phyloP scores from a whole-genome alignment of 768 basidiomycete genomes.

The Pleurotus cornucopiae region DNA sequence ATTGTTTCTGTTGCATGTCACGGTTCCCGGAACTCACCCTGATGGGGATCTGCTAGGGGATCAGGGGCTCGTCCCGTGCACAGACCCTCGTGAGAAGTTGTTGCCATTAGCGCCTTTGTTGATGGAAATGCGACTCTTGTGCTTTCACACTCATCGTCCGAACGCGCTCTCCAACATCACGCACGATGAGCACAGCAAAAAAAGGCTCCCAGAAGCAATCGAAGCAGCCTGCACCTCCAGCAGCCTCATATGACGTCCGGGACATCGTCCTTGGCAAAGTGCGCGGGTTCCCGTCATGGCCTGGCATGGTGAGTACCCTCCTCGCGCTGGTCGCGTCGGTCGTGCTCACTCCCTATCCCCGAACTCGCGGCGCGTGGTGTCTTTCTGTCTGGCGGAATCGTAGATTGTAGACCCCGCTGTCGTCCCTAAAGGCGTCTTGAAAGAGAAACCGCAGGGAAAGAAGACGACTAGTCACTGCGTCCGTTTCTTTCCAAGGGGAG shows the following conservation, averaged over 20 bases:
- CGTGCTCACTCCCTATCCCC: too few relatives aligned
- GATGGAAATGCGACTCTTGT: background rate
- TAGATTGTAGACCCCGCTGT: constrained; percentile 78
- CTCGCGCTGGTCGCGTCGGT: too few relatives aligned
- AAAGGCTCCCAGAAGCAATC: constrained; percentile 43
- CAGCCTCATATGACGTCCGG: constrained; percentile 60
- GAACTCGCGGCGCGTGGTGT: background rate
- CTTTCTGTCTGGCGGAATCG: constrained; percentile 8
- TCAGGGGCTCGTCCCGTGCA: background rate
- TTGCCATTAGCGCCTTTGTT: background rate
- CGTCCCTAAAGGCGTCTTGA: constrained; percentile 57
- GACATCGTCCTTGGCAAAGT: constrained; percentile 92
- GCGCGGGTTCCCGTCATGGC: constrained; percentile 95
- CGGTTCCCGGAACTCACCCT: too few relatives aligned
- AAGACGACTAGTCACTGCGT: constrained; percentile 67
- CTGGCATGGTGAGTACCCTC: constrained; percentile 72
- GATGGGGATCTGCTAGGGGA: background rate
- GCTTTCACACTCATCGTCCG: background rate
- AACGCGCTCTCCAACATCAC: background rate
- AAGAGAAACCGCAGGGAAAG: constrained; percentile 69
- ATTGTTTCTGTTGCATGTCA: too few relatives aligned
- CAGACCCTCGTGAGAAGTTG: constrained; percentile 1
- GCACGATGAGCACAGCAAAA: constrained; percentile 39
- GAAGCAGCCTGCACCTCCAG: constrained; percentile 19
- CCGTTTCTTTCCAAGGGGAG: constrained; percentile 90